phyloP scores from a whole-genome alignment of 495 filamentous ascomycete species.

The Penicillium canescens region DNA sequence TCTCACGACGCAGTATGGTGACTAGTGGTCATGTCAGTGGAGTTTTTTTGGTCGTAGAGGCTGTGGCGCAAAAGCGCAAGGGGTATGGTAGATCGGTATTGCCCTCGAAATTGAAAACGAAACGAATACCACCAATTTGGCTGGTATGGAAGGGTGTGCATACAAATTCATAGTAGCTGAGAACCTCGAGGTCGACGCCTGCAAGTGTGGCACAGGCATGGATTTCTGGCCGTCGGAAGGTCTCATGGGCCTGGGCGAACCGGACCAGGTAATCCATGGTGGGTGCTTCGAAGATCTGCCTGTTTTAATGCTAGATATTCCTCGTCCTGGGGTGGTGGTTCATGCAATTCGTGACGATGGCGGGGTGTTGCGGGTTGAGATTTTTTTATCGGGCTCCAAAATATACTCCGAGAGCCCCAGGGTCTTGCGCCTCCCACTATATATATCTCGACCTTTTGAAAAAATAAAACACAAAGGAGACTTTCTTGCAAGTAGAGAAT shows the following conservation, averaged over 20 bases:
- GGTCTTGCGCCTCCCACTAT: not conserved
- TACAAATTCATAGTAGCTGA: constrained; percentile 74
- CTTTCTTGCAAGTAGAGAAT: too few relatives aligned
- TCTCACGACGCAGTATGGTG: constrained; percentile 80
- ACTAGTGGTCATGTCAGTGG: constrained; percentile 50
- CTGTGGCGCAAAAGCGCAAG: not conserved
- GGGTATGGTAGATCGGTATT: not conserved
- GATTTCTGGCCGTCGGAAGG: constrained; percentile 85
- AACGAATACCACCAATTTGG: too few relatives aligned
- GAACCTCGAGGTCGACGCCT: constrained; percentile 66
- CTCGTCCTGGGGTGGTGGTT: not conserved
- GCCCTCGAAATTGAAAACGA: not conserved
- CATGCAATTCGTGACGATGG: constrained; percentile 6
- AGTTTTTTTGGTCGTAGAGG: not conserved
- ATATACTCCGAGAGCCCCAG: constrained; percentile 2
- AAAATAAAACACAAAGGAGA: too few relatives aligned
- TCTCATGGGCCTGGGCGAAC: constrained; percentile 87
- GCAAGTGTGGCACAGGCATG: constrained; percentile 73
- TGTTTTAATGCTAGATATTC: not conserved
- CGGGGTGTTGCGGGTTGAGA: constrained; percentile 21
- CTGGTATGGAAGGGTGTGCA: constrained; percentile 17
- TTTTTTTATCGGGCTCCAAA: constrained; percentile 10
- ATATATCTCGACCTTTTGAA: not conserved
- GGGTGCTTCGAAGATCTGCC: not conserved
- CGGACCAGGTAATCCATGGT: constrained; percentile 82